Conservation (phyloP, 2,329 filamentous ascomycete genomes). For the Pseudogymnoascus sp. region DNA sequence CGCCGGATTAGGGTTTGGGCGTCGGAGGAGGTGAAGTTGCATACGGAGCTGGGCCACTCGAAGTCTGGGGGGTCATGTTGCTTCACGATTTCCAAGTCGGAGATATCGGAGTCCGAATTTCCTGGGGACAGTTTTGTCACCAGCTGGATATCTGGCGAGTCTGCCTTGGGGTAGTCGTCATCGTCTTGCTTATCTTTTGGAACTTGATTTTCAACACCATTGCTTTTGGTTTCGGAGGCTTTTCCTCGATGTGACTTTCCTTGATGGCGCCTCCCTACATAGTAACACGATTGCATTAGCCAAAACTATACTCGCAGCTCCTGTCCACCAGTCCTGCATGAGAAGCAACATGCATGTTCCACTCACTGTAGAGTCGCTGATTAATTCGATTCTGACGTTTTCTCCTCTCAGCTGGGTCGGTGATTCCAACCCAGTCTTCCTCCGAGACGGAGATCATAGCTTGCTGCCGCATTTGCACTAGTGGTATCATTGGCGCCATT, state of each 20-base stretch:
- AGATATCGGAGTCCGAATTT: background rate
- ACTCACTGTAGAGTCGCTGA: slow-evolving; percentile 24
- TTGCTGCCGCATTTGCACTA: slow-evolving; percentile 11
- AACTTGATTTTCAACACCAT: background rate
- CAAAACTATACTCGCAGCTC: background rate
- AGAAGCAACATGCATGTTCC: background rate
- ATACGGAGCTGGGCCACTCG: background rate
- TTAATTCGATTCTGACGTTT: slow-evolving; percentile 22
- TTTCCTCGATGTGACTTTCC: background rate
- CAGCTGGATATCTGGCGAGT: background rate
- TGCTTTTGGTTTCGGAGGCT: background rate
- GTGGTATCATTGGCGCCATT: background rate
- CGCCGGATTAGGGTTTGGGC: background rate
- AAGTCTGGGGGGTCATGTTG: background rate
- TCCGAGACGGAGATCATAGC: background rate
- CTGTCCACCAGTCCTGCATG: background rate
- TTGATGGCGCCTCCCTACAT: background rate
- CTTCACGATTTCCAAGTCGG: background rate
- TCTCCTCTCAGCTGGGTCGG: slow-evolving; percentile 23
- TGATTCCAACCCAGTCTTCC: slow-evolving; percentile 30
- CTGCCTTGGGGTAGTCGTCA: background rate
- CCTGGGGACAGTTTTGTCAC: background rate
- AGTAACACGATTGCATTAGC: background rate
- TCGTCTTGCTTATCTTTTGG: background rate
- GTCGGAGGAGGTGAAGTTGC: background rate